Evolutionary conservation across 2,329 filamentous ascomycete species (phyloP).

Genomic region (Pleoardoris graminearum): DNA sequence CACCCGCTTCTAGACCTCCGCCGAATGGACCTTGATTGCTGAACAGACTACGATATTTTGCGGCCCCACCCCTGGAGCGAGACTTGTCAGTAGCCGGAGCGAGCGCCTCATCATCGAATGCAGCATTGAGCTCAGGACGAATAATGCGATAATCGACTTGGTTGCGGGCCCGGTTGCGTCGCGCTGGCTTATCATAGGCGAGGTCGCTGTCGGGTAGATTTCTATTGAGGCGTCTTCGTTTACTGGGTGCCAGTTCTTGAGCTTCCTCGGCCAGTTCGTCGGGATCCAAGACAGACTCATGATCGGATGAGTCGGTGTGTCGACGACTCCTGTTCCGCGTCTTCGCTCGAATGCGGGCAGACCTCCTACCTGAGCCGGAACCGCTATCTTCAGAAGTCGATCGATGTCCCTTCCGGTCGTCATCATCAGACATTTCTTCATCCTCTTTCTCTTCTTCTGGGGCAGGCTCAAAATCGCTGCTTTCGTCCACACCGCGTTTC

Average conservation of each 20-base stretch:
- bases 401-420: slow-evolving; percentile 48
- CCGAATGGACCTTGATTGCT: slow-evolving; percentile 93
- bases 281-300: slow-evolving; percentile 52
- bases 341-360: slow-evolving; percentile 54
- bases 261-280: slow-evolving; percentile 60
- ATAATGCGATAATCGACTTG: slow-evolving; percentile 86
- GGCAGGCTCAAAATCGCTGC: slow-evolving; percentile 66
- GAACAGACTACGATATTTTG: slow-evolving; percentile 74
- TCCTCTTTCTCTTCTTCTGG: slow-evolving; percentile 58
- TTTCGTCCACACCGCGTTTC: slow-evolving; percentile 55
- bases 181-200: slow-evolving; percentile 59
- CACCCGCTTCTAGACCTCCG: slow-evolving; percentile 75
- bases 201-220: slow-evolving; percentile 47
- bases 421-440: slow-evolving; percentile 59
- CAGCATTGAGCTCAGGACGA: slow-evolving; percentile 69
- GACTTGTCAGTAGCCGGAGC: slow-evolving; percentile 70
- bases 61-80: slow-evolving; percentile 61
- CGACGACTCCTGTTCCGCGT: slow-evolving; percentile 53
- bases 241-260: slow-evolving; percentile 60
- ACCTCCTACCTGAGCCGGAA: slow-evolving; percentile 52
- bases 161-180: slow-evolving; percentile 66
- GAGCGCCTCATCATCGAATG: slow-evolving; percentile 74
- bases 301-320: slow-evolving; percentile 50
- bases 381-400: slow-evolving; percentile 44
- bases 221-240: slow-evolving; percentile 42